Evolutionary conservation across 1,284 basidiomycete species (phyloP).

Genomic region (Ganoderma meredithae): DNA sequence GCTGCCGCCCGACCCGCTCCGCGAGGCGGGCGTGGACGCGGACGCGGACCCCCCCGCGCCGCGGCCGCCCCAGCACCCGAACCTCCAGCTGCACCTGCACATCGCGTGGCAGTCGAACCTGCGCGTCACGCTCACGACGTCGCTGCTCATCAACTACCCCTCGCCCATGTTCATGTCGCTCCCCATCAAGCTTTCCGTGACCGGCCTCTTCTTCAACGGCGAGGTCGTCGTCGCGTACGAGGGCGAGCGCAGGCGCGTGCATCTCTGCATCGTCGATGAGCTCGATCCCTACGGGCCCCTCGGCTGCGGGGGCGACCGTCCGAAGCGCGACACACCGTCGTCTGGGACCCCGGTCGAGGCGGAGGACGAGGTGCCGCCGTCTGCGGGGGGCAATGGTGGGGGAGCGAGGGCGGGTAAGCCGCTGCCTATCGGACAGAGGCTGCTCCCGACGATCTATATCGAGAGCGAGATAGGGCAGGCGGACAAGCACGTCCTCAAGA

Average conservation of each 20-base stretch:
- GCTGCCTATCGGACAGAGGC: constrained; percentile 79
- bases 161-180: constrained; percentile 95
- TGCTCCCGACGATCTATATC: constrained; percentile 93
- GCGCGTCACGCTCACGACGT: constrained; percentile 88
- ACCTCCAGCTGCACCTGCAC: constrained; percentile 80
- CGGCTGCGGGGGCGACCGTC: constrained; percentile 56
- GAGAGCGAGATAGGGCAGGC: constrained; percentile 97
- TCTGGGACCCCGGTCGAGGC: constrained; percentile 41
- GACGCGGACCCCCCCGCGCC: constrained; percentile 23
- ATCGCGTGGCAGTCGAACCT: constrained; percentile 81
- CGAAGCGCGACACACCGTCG: constrained; percentile 52
- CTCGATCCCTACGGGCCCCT: constrained; percentile 79
- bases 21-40: constrained; percentile 7
- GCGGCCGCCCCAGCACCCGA: constrained; percentile 56
- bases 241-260: constrained; percentile 80
- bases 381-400: constrained; percentile 35
- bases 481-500: constrained; percentile 95
- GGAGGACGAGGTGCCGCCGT: constrained; percentile 48
- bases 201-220: constrained; percentile 86
- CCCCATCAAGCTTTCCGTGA: constrained; percentile 91
- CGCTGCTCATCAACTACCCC: constrained; percentile 95
- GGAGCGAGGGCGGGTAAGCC: constrained; percentile 53
- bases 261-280: constrained; percentile 90
- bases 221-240: constrained; percentile 94
- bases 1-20: constrained; percentile 12